phyloP scores from a whole-genome alignment of 148 eudicot genomes.

The Fallopia convolvulus region DNA sequence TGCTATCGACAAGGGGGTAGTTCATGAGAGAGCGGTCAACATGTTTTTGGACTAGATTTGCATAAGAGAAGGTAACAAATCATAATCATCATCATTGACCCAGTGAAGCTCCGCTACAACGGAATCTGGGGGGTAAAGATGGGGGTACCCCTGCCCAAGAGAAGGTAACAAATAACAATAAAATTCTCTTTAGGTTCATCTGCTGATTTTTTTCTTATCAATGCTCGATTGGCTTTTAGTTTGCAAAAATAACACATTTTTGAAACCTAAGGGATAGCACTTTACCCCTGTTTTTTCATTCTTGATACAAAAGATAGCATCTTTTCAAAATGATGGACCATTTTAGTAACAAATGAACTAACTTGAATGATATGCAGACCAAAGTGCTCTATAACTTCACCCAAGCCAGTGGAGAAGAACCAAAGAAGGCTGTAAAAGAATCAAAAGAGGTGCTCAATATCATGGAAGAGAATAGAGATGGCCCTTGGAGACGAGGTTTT shows the following conservation, averaged over 20 bases:
- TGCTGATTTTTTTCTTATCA: too few species aligned
- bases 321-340: not conserved
- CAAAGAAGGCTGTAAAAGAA: constrained; percentile 20
- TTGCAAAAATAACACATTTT: too few species aligned
- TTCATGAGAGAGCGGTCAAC: constrained; percentile 13
- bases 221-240: too few species aligned
- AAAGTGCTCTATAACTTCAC: not conserved
- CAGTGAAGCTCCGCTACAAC: too few species aligned
- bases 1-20: constrained; percentile 12
- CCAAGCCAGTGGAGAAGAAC: constrained; percentile 11
- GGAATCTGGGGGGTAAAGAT: too few species aligned
- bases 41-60: constrained; percentile 29
- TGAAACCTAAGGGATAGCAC: too few species aligned
- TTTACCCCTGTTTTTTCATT: too few species aligned
- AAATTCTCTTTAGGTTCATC: too few species aligned
- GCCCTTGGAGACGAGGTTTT: constrained; percentile 15
- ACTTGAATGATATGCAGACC: not conserved
- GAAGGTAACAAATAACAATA: constrained; percentile 14
- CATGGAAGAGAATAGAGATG: constrained; percentile 10
- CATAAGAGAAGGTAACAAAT: constrained; percentile 21
- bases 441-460: constrained; percentile 9
- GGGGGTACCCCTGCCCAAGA: too few species aligned
- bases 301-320: not conserved
- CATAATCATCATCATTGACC: too few species aligned
- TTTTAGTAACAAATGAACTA: not conserved